A percentile compares a stretch with the other conserved stretches of the same genome.
Conservation (phyloP, 1,284 basidiomycete genomes). For the Pseudozyma pruni region DNA sequence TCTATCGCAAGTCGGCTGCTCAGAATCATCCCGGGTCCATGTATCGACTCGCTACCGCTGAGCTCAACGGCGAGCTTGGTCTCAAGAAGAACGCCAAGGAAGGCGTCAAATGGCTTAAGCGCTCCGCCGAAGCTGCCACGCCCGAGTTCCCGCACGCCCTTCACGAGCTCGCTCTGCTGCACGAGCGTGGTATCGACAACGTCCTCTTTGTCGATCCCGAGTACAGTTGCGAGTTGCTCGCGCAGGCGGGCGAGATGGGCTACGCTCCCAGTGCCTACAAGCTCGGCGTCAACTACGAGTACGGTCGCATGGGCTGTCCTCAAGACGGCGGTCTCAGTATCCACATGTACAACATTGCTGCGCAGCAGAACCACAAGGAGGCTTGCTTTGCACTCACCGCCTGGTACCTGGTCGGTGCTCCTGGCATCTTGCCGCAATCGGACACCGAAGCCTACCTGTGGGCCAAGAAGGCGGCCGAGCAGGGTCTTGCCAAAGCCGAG, state of each 20-base stretch:
- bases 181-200: conserved; percentile 94
- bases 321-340: conserved; percentile 95
- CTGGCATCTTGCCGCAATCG: conserved; percentile 94
- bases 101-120: conserved; percentile 97
- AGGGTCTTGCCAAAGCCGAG: conserved; percentile 69
- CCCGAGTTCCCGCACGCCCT: conserved; percentile 95
- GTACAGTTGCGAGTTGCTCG: conserved; percentile 91
- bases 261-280: conserved; percentile 96
- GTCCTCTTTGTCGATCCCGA: conserved; percentile 96
- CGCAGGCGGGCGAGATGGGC: conserved; percentile 92
- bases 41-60: conserved; percentile 94
- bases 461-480: conserved; percentile 67
- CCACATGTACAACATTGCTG: conserved; percentile 84
- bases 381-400: conserved; percentile 98
- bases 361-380: conserved; percentile 94
- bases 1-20: conserved; percentile 89
- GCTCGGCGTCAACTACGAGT: conserved; percentile 98
- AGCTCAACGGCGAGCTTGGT: conserved; percentile 94
- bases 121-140: conserved; percentile 80
- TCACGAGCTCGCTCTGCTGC: conserved; percentile 92
- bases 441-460: conserved; percentile 90
- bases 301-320: conserved; percentile 98
- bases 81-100: conserved; percentile 88
- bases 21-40: conserved; percentile 92
- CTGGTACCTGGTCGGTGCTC: conserved; percentile 98